Base-by-base conservation (phyloP, 2,329 filamentous ascomycete species). In the Aspergillus felis region DNA sequence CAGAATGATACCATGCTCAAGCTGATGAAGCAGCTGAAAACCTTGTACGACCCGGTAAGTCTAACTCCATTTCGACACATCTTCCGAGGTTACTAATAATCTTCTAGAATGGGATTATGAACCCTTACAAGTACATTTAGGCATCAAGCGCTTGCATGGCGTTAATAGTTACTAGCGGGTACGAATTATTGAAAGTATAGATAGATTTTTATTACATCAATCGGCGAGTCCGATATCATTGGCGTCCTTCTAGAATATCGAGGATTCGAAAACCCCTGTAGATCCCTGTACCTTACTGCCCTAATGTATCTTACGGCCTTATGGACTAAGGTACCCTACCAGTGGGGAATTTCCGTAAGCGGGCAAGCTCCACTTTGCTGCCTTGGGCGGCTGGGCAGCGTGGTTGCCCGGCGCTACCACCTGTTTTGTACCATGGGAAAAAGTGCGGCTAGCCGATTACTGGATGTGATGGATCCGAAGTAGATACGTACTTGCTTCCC, bases 21-120 rank as follows among this genome's bases (percentile, higher is more conserved):
- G 62, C 73, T 99, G 73, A 99, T 99, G 94, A 92, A 89, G 82
- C 89, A 95, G 78, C 86, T 97, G 73, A 99, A 99, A 83, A 83
- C 87, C 58, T 79, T 96, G 20, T 99, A 95, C 75, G 94, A 99
- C 77, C 94, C 92, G 69, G 92, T 96, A 78, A 86, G 91, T 73
- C 42, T 57, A 14, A 48, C 41, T 57, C 10, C 10, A 57, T 10
- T 53, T 41, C 50, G 7, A 5, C 6, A 8, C 47, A 25, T 29
- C 17, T 32, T 53, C 29, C 50, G 6, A 10, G 5, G 7, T 50
- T 53, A 60, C 65, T 69, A 63, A 70, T 57, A 20, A 55, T 20
- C 6, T 57, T 32, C 24, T 65, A 96, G 91, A 96, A 96, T 66
- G 92, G 92, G 50, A 97, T 97, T 76, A 95, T 97, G 91, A 97